Evolutionary conservation across 2,329 filamentous ascomycete genomes (phyloP).

Genomic region (Lasiodiplodia hormozganensis): DNA sequence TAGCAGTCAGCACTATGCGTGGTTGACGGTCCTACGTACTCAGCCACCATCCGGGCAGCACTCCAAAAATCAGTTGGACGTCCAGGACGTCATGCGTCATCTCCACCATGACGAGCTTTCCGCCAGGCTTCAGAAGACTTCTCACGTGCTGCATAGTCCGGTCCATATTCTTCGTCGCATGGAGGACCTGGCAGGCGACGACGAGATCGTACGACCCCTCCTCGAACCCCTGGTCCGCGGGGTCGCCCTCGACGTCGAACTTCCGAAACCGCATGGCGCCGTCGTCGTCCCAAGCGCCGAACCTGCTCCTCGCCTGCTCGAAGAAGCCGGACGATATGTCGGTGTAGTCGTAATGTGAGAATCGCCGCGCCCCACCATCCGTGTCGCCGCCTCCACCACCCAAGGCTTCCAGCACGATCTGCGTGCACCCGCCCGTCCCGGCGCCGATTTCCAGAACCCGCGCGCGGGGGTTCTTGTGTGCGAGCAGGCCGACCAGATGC

Average conservation of each 20-base stretch:
- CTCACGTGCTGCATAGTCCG: constrained; percentile 31
- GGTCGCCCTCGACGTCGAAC: constrained; percentile 28
- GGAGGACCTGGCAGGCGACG: constrained; percentile 29
- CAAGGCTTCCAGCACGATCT: constrained; percentile 3
- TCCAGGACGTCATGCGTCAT: constrained; percentile 29
- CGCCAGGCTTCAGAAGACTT: constrained; percentile 46
- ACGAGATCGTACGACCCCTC: constrained; percentile 25
- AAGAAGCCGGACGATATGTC: constrained; percentile 37
- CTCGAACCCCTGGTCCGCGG: constrained; percentile 28
- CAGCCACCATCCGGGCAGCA: constrained; percentile 42
- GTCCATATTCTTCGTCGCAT: constrained; percentile 29
- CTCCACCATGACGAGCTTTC: constrained; percentile 48
- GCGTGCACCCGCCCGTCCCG: constrained; percentile 32
- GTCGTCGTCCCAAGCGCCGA: constrained; percentile 11
- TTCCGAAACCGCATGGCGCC: constrained; percentile 18
- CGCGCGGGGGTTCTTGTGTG: constrained; percentile 9
- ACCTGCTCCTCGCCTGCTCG: constrained; percentile 28
- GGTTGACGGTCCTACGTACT: too few species aligned
- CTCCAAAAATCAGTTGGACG: neutral
- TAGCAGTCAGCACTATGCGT: too few species aligned
- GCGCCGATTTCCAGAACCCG: constrained; percentile 31
- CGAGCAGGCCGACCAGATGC: neutral
- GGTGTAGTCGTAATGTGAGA: constrained; percentile 33
- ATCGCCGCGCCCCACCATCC: neutral
- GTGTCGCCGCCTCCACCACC: neutral